Conservation (phyloP, 176 grass and related monocot genomes). For the Puccinellia tenuiflora region DNA sequence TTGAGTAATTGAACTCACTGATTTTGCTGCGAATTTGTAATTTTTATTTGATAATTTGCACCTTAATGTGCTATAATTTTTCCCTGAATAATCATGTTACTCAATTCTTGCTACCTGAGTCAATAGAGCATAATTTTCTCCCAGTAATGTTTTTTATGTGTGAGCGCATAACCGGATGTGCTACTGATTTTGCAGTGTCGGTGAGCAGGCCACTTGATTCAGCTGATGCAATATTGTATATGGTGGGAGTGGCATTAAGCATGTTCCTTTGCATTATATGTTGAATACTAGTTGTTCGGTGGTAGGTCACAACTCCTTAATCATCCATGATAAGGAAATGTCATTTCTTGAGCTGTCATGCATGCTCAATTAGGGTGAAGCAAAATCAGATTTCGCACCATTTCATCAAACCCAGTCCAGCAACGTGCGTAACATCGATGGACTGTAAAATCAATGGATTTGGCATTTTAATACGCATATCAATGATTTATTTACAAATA, state of each 20-base stretch:
- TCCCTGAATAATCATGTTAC: not conserved
- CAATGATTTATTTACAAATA: not conserved
- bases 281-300: constrained; percentile 20
- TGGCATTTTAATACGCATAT: not conserved
- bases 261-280: constrained; percentile 23
- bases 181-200: constrained; percentile 45
- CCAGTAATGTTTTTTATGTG: not conserved
- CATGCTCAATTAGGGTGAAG: not conserved
- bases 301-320: constrained; percentile 34
- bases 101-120: not conserved
- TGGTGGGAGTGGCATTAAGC: constrained; percentile 38
- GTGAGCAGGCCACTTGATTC: constrained; percentile 33
- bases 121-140: not conserved
- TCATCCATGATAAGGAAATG: constrained; percentile 27
- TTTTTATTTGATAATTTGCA: not conserved
- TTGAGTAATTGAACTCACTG: not conserved
- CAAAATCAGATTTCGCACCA: constrained; percentile 11
- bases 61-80: not conserved
- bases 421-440: not conserved
- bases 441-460: not conserved
- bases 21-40: not conserved
- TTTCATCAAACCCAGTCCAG: not conserved
- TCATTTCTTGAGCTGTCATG: constrained; percentile 30
- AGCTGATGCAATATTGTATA: constrained; percentile 28
- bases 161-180: not conserved